Evolutionary conservation across 306 rosid species (phyloP).

Genomic region (Vigna radiata): DNA sequence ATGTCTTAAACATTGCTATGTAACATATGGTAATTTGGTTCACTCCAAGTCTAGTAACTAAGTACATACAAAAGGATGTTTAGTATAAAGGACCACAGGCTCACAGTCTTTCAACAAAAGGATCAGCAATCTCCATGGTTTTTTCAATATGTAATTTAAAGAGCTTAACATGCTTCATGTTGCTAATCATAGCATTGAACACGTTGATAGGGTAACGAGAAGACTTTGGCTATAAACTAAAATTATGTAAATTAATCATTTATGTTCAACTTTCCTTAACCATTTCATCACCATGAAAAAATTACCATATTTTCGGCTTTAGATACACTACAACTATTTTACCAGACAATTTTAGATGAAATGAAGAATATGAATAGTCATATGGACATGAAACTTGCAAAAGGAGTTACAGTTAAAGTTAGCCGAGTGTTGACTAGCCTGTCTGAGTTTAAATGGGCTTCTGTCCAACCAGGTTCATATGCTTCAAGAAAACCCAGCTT

Average conservation of each 20-base stretch:
- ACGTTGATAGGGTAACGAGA: background rate
- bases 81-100: background rate
- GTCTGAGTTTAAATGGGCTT: slow-evolving; percentile 85
- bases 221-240: background rate
- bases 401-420: slow-evolving; percentile 65
- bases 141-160: slow-evolving; percentile 14
- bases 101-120: slow-evolving; percentile 3
- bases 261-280: slow-evolving; percentile 33
- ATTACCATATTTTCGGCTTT: slow-evolving; percentile 20
- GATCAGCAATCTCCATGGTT: slow-evolving; percentile 21
- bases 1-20: slow-evolving; percentile 4
- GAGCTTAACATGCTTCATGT: slow-evolving; percentile 29
- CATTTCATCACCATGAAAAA: slow-evolving; percentile 13
- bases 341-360: background rate
- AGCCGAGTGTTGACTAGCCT: slow-evolving; percentile 80
- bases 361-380: slow-evolving; percentile 30
- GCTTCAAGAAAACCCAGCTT: slow-evolving; percentile 98
- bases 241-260: slow-evolving; percentile 9
- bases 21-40: background rate
- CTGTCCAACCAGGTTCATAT: slow-evolving; percentile 99
- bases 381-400: slow-evolving; percentile 54
- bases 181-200: slow-evolving; percentile 1
- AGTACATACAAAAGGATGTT: background rate
- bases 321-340: slow-evolving; percentile 30
- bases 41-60: background rate